Percentiles rank a stretch among this genome's conserved stretches.
These are phyloP conservation scores for Amanita exitialis DNA, from an alignment of 768 basidiomycete species.

Conservation along the genomic window DNA sequence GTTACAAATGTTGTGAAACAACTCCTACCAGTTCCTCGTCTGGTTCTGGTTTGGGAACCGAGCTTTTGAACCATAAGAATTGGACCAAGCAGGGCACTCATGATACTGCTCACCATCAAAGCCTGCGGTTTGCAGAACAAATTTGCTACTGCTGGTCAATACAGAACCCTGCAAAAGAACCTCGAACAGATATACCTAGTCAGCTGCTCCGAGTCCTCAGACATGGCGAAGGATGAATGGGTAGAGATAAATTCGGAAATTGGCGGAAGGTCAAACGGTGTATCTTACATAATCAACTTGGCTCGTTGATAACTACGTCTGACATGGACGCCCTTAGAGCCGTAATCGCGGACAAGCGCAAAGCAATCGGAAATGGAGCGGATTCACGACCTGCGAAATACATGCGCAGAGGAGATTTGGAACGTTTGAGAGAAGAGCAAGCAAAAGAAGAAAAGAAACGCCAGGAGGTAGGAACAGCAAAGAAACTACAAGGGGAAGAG, in stretches of 20 bases:
- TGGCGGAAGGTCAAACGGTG: slow-evolving; percentile 22
- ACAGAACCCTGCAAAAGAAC: neutral
- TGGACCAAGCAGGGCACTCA: neutral
- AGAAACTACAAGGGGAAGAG: slow-evolving; percentile 12
- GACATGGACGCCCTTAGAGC: slow-evolving; percentile 89
- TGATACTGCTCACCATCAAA: slow-evolving; percentile 62
- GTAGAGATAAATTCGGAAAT: slow-evolving; percentile 28
- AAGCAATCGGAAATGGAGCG: slow-evolving; percentile 43
- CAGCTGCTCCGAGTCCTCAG: slow-evolving; percentile 38
- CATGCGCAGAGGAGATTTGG: slow-evolving; percentile 85
- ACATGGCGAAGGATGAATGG: slow-evolving; percentile 34
- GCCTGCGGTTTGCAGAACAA: slow-evolving; percentile 86
- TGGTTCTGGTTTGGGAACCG: slow-evolving; percentile 91
- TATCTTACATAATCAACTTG: slow-evolving; percentile 11
- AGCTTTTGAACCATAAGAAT: slow-evolving; percentile 31
- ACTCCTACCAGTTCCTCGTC: slow-evolving; percentile 83
- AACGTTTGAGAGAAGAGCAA: slow-evolving; percentile 50
- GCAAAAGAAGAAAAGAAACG: slow-evolving; percentile 21
- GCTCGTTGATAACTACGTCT: no score
- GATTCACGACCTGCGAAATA: slow-evolving; percentile 63
- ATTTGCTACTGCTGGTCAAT: slow-evolving; percentile 47
- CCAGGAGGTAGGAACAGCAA: slow-evolving; percentile 19
- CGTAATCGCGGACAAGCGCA: slow-evolving; percentile 84
- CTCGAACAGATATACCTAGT: slow-evolving; percentile 33
- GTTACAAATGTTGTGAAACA: neutral